Conservation (phyloP, 2,329 filamentous ascomycete species). For the Colletotrichum liaoningense region DNA sequence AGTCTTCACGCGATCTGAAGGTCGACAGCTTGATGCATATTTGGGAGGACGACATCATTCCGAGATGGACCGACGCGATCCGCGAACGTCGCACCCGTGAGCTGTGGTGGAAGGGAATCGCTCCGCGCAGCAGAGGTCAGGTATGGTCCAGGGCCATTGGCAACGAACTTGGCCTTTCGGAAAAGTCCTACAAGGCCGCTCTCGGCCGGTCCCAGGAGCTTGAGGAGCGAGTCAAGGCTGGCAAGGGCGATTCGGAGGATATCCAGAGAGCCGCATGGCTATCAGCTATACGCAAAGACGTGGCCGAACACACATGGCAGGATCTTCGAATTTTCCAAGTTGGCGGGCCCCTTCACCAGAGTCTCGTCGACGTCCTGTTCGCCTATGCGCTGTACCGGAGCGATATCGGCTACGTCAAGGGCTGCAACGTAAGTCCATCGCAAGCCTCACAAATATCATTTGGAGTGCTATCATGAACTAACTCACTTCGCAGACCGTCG, state of each 20-base stretch:
- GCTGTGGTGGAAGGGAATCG: constrained; percentile 85
- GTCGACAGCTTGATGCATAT: constrained; percentile 68
- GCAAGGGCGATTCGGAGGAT: constrained; percentile 65
- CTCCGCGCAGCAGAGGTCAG: constrained; percentile 74
- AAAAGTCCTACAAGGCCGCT: constrained; percentile 77
- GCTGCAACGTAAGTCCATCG: constrained; percentile 74
- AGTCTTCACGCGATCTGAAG: constrained; percentile 64
- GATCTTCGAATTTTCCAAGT: constrained; percentile 80
- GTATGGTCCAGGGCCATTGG: constrained; percentile 80
- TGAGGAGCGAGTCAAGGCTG: constrained; percentile 65
- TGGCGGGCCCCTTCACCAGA: constrained; percentile 73
- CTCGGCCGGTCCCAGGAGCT: constrained; percentile 74
- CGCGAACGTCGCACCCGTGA: constrained; percentile 77
- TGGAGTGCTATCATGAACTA: constrained; percentile 32
- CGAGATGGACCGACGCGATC: constrained; percentile 80
- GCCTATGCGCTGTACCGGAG: constrained; percentile 86
- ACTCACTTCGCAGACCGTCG: constrained; percentile 67
- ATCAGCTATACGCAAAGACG: constrained; percentile 72
- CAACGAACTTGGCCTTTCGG: constrained; percentile 76
- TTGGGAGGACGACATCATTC: constrained; percentile 83
- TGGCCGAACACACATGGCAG: constrained; percentile 72
- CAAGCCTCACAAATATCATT: neutral
- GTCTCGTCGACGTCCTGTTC: constrained; percentile 77
- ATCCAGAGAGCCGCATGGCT: constrained; percentile 70
- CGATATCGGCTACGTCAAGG: constrained; percentile 82